Conservation (phyloP, 352 stramenopile genomes). For the Phytopythium vexans region DNA sequence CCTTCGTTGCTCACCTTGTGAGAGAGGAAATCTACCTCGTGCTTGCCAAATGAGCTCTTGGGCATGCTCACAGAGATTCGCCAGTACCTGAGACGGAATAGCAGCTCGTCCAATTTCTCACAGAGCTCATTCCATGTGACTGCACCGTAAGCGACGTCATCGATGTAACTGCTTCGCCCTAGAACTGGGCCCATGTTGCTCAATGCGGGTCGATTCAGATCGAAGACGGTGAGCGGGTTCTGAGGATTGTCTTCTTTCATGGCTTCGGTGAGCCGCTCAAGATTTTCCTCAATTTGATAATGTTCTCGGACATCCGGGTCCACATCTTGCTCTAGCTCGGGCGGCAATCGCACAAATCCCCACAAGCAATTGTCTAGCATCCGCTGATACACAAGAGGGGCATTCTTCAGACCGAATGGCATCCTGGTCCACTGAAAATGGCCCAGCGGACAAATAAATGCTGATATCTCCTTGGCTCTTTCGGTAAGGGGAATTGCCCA, state of each 20-base stretch:
- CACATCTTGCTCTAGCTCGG: not conserved
- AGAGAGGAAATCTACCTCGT: constrained; percentile 8
- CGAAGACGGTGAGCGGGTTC: constrained; percentile 6
- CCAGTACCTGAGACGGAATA: constrained; percentile 14
- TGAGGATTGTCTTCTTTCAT: not conserved
- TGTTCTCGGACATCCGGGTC: constrained; percentile 2
- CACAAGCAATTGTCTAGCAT: constrained; percentile 14
- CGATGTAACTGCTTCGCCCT: constrained; percentile 13
- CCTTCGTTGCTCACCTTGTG: constrained; percentile 9
- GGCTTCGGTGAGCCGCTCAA: not conserved
- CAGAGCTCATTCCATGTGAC: constrained; percentile 9
- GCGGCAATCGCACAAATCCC: constrained; percentile 4
- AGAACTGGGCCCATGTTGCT: constrained; percentile 12
- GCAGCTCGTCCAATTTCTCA: constrained; percentile 2
- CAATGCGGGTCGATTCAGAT: constrained; percentile 4
- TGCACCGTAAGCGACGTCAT: constrained; percentile 18
- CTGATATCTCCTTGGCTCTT: constrained; percentile 10
- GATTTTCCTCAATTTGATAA: not conserved
- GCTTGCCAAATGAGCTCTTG: constrained; percentile 16
- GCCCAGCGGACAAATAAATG: constrained; percentile 18
- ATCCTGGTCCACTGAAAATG: constrained; percentile 19
- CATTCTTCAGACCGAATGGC: constrained; percentile 22
- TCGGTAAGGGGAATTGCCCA: constrained; percentile 16
- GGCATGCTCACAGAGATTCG: constrained; percentile 16
- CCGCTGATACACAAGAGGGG: constrained; percentile 9